Evolutionary conservation across 345 rosid species (phyloP), one percentile per base, ranked within the genome.

Genomic region (Populus tremula): DNA sequence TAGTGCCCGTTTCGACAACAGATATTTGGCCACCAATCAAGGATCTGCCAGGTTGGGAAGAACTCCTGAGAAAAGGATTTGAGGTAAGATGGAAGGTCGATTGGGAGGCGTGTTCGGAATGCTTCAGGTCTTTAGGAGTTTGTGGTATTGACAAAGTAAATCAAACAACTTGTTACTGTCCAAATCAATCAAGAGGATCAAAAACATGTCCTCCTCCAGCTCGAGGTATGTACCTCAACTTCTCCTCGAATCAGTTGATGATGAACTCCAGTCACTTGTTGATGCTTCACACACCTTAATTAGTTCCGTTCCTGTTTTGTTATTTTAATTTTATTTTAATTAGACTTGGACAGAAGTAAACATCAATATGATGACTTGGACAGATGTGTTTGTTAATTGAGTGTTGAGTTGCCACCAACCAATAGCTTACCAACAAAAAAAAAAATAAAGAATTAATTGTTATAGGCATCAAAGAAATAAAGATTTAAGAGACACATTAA

Each of bases 11-110:
- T 69, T 1, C 65, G 27, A 21, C 12, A 27, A 12, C 3, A 47
- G n/a, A 31, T n/a, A n/a, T n/a, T n/a, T 39, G 36, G n/a, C 8
- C 38, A 53, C 9, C 6, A 14, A 6, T 10, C 1, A 0, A 16
- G 41, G 18, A 27, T 47, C 0, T 3, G 4, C 27, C 27, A 27
- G 27, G 1, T 27, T 47, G 62, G n/a, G 6, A 47, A 74, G 53
- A 1, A 33, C 8, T 6, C 39, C 7, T 79, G 20, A 47, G 17
- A 54, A 8, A 61, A 43, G 80, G 78, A 39, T 72, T 81, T 3
- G 45, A 72, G 64, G 45, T 81, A 3, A 77, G 50, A 67, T 47
- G 41, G 84, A 77, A 73, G 59, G 66, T 5, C 4, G 66, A 61
- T 35, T 2, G 21, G 13, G 5, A 35, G 27, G 27, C 27, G 31